Base-by-base conservation (phyloP, 1,284 basidiomycete genomes). In the Sanghuangporus baumii region DNA sequence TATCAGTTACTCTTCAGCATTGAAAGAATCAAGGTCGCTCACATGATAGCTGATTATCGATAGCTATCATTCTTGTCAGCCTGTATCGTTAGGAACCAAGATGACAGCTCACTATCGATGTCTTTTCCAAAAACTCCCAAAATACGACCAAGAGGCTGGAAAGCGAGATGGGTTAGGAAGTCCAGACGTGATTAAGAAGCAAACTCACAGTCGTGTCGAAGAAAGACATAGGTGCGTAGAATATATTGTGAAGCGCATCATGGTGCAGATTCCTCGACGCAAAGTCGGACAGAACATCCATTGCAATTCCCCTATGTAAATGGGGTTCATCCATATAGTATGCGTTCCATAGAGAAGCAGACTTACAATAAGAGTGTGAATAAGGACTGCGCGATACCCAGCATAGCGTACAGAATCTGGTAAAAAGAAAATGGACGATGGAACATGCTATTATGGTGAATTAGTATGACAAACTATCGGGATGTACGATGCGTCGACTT, bases 221-320 rank as follows among this genome's bases (percentile, higher is more conserved):
- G 70, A 88, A 86, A 0, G 81, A 80, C 84, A 89, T 89, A 0
- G 86, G 86, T 0, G 85, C 84, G 69, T 84, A 82, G 70, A 88
- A 84, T 40, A 89, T 80, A 60, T 84, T 82, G 20, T 72, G 73
- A 9, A 88, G 74, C 0, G 85, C 79, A 46, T 76, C 69, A 58
- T 81, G 76, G 69, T 88, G 86, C 6, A 89, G 71, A 66, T 84
- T 85, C 64, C 79, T 77, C 1, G 86, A 87, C 0, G 84, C 86
- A 55, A 77, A 78, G 71, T 78, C 82, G 0, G 83, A 80, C 72
- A 88, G 74, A 23, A 81, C 72, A 64, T 85, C 84, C 71, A 87
- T 81, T 2, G 76, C 73, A 8, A 78, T 74, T 48, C 81, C 88
- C 68, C 85, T 87, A 66, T 57, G 16, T n/a, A 36, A 34, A n/a